Evolutionary conservation across 768 basidiomycete species (phyloP).

Genomic region (Calocera viscosa): DNA sequence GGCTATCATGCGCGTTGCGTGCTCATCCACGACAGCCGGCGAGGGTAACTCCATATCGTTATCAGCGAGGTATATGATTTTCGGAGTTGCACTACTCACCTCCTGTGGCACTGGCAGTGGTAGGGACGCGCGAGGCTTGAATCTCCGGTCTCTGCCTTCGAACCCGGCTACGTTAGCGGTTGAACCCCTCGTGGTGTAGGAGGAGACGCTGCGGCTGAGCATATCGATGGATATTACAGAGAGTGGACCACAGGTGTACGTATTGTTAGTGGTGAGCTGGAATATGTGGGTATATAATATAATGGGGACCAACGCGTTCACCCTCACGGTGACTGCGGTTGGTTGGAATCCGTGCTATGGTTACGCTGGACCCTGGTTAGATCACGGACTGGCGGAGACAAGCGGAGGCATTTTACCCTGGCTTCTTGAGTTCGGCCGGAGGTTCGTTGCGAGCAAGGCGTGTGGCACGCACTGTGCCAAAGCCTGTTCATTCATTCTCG

Average conservation of each 20-base stretch:
- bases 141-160: neutral
- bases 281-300: neutral
- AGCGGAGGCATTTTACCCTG: neutral
- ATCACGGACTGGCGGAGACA: neutral
- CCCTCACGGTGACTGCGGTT: neutral
- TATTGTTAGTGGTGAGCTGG: neutral
- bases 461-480: neutral
- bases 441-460: neutral
- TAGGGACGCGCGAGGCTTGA: neutral
- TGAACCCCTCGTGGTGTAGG: neutral
- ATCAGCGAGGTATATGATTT: neutral
- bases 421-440: neutral
- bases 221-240: neutral
- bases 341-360: too few relatives aligned
- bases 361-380: too few relatives aligned
- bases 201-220: slow-evolving; percentile 3
- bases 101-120: neutral
- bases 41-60: neutral
- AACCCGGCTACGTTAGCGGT: neutral
- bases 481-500: neutral
- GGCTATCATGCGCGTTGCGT: neutral
- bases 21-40: neutral
- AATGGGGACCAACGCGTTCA: neutral
- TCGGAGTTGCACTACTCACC: neutral
- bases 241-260: too few relatives aligned